Evolutionary conservation across 331 rosid species (phyloP).

Genomic region (Rosa hybrid): DNA sequence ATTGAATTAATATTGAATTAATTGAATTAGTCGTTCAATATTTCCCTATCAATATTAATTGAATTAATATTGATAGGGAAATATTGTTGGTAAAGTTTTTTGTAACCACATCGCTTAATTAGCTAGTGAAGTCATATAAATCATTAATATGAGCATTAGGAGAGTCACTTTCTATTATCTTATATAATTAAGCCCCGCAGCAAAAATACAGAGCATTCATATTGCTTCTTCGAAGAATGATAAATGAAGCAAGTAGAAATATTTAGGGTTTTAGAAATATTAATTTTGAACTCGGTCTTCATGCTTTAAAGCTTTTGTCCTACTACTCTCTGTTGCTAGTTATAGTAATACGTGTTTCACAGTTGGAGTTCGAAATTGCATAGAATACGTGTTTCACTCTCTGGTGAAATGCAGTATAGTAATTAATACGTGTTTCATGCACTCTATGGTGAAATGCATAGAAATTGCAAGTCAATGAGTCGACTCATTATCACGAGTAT

Average conservation of each 20-base stretch:
- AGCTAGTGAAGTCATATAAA: neutral
- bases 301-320: neutral
- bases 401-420: too few species aligned
- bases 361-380: neutral
- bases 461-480: too few species aligned
- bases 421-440: neutral
- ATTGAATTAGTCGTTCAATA: too few species aligned
- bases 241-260: neutral
- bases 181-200: neutral
- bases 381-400: too few species aligned
- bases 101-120: neutral
- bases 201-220: neutral
- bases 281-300: neutral
- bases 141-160: slow-evolving; percentile 1
- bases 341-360: neutral
- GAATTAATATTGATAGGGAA: neutral
- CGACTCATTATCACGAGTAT: neutral
- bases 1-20: too few species aligned
- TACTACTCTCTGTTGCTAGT: neutral
- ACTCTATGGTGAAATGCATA: neutral
- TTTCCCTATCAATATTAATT: too few species aligned
- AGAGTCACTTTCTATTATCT: neutral
- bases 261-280: neutral
- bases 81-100: slow-evolving; percentile 9
- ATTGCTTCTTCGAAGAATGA: neutral